These are phyloP conservation scores for Heterobasidion occidentale DNA, from an alignment of 1,284 basidiomycete species.

Conservation along the genomic window DNA sequence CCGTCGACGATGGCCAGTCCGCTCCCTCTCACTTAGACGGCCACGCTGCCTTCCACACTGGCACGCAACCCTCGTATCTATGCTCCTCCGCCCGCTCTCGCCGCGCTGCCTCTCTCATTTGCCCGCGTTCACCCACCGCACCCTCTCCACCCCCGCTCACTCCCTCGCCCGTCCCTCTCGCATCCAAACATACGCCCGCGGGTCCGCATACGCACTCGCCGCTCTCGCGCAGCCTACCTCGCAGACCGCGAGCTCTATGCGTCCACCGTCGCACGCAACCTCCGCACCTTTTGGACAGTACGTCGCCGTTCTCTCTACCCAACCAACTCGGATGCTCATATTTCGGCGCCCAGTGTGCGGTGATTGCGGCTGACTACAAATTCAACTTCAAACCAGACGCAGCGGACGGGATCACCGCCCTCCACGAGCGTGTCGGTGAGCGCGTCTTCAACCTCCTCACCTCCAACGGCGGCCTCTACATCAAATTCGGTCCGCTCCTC, in stretches of 20 bases:
- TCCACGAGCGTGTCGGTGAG: conserved; percentile 80
- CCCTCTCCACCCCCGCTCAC: too few species aligned
- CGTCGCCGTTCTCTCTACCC: conserved; percentile 13
- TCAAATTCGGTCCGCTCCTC: conserved; percentile 68
- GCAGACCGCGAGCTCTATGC: conserved; percentile 60
- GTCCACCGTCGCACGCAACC: conserved; percentile 54
- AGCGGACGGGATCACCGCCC: conserved; percentile 56
- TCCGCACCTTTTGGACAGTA: conserved; percentile 62
- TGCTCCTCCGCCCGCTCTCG: too few species aligned
- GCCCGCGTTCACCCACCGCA: too few species aligned
- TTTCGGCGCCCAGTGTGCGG: conserved; percentile 38
- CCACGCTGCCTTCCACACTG: too few species aligned
- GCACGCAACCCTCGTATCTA: too few species aligned
- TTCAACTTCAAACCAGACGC: conserved; percentile 69
- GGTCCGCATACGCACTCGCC: neutral
- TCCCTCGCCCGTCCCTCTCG: neutral
- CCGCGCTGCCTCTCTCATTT: too few species aligned
- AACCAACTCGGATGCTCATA: too few species aligned
- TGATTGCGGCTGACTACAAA: conserved; percentile 76
- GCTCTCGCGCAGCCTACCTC: conserved; percentile 28
- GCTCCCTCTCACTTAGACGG: too few species aligned
- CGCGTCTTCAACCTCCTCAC: conserved; percentile 70
- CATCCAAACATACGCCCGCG: neutral
- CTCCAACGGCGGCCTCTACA: conserved; percentile 80
- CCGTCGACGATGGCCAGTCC: too few species aligned